Conservation (phyloP, 1,284 basidiomycete species). For the Apiotrichum mycotoxinovorans region DNA sequence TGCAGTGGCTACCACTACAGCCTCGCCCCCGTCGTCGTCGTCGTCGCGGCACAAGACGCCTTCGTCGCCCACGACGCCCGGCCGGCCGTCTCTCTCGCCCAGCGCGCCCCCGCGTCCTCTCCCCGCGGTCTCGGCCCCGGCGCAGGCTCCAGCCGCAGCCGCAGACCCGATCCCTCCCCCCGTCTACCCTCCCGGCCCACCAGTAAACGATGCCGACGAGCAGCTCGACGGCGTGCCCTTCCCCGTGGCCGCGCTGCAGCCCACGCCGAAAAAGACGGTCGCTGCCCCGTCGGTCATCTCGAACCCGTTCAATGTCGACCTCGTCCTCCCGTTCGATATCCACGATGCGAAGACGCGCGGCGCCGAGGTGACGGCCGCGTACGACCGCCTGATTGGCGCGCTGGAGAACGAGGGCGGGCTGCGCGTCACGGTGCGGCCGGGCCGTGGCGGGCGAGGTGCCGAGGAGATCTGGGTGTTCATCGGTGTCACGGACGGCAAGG, state of each 20-base stretch:
- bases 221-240: not conserved
- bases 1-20: too few relatives aligned
- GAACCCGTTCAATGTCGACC: conserved; percentile 46
- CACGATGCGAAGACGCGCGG: conserved; percentile 14
- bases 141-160: not conserved
- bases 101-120: not conserved
- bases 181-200: too few relatives aligned
- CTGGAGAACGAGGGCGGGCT: conserved; percentile 42
- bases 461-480: conserved; percentile 79
- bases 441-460: conserved; percentile 48
- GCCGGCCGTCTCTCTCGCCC: not conserved
- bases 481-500: conserved; percentile 61
- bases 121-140: not conserved
- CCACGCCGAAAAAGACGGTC: not conserved
- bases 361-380: conserved; percentile 33
- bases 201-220: too few relatives aligned
- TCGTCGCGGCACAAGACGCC: not conserved
- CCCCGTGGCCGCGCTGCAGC: not conserved
- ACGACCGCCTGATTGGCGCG: conserved; percentile 20
- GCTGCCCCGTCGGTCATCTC: not conserved
- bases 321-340: conserved; percentile 42
- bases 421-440: conserved; percentile 32
- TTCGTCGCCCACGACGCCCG: not conserved
- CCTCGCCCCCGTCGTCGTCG: too few relatives aligned
- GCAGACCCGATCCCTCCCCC: too few relatives aligned